Base-by-base conservation (phyloP, 1,139 yeast species). In the Arxiozyma heterogenica region DNA sequence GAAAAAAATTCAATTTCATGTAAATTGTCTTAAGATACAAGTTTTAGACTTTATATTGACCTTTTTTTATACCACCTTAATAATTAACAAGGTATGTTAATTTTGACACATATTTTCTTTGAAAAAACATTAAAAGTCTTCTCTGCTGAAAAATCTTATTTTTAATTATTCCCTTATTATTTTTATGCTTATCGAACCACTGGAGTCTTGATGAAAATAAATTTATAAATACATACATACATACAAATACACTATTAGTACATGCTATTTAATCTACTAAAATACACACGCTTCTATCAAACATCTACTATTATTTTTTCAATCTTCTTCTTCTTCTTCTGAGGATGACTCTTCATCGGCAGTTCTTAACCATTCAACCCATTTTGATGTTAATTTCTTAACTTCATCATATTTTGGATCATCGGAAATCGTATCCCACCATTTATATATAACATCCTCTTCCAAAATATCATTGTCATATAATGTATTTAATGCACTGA, bases 291-390 rank as follows among this genome's bases (percentile, higher is more conserved):
- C 18, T 17, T 42, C 20, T 43, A 22, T 22, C 22, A 30, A 12
- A 47, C 20, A 38, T n/a, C 17, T 18, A 22, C 15, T 39, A 4
- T 17, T 15, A 18, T 38, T 23, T 8, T 43, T 30, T 43, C 51
- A 22, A 20, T 47, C 23, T 9, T 55, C 57, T 5, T 55, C 61
- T 5, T 58, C 62, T 11, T 61, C 67, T 49, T 64, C 70, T 15
- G 57, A 62, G 4, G 73, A 73, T 48, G 78, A 72, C 65, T 86
- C 95, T 67, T 87, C 95, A 64, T 89, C 97, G 1, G 97, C 97
- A 52, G 82, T 87, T 64, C 80, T 77, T 55, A 93, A 77, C 97
- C 97, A 90, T 23, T 84, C 87, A 20, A 93, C 77, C 82, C 91
- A 91, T 68, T 83, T 84, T 17, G 73, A 78, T 4, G 88, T 80